Conservation (phyloP, 2,329 filamentous ascomycete species). For the Monascus ruber region DNA sequence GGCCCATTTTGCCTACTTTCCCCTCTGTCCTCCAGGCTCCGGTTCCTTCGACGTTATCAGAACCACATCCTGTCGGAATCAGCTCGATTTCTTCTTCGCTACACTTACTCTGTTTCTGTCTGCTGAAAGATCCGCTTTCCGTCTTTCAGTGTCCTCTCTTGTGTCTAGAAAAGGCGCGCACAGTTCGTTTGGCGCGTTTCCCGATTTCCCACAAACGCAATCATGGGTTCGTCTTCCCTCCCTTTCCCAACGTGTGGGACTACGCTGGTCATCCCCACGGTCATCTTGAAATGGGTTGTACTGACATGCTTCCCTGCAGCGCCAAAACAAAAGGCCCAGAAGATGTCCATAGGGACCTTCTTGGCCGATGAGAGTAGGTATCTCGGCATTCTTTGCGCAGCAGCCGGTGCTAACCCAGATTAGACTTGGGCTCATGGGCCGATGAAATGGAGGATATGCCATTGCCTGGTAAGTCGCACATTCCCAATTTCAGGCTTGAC, state of each 20-base stretch:
- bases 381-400: conserved; percentile 2
- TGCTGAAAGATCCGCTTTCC: conserved; percentile 10
- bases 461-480: conserved; percentile 53
- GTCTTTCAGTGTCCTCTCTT: conserved; percentile 13
- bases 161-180: conserved; percentile 25
- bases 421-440: conserved; percentile 84
- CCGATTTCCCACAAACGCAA: conserved; percentile 38
- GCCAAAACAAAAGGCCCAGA: conserved; percentile 88
- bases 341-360: conserved; percentile 96
- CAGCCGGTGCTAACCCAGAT: conserved; percentile 17
- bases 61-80: conserved; percentile 5
- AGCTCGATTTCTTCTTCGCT: conserved; percentile 9
- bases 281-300: conserved; percentile 13
- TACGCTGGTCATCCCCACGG: conserved; percentile 2
- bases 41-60: conserved; percentile 11
- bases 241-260: background rate
- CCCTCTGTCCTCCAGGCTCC: conserved; percentile 13
- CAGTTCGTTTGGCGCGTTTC: conserved; percentile 30
- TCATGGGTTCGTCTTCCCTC: conserved; percentile 41
- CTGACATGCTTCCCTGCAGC: conserved; percentile 48
- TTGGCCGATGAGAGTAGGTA: conserved; percentile 77
- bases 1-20: conserved; percentile 19
- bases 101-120: conserved; percentile 6
- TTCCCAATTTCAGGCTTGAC: conserved; percentile 3
- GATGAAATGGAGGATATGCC: conserved; percentile 91